Percentiles rank a stretch among this genome's conserved stretches.
These are phyloP conservation scores for Simmondsia chinensis DNA, from an alignment of 148 eudicot genomes.

Conservation along the genomic window DNA sequence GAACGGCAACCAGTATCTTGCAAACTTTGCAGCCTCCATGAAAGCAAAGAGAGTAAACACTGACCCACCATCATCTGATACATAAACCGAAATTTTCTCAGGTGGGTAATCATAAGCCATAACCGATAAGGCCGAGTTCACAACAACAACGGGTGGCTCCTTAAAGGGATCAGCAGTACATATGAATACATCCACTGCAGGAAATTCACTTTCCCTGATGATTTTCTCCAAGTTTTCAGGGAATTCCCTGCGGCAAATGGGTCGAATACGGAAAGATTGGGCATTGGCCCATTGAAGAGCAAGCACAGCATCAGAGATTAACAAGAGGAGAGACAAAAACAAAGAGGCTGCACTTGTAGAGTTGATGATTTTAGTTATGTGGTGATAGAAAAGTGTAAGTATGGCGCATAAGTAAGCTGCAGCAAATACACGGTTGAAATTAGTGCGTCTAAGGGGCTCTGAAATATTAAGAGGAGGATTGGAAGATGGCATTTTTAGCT, in stretches of 20 bases:
- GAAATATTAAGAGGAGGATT: too few species aligned
- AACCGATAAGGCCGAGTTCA: slow-evolving; percentile 74
- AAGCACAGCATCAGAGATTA: slow-evolving; percentile 40
- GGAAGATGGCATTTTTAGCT: too few species aligned
- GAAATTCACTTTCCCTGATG: slow-evolving; percentile 16
- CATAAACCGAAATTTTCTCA: slow-evolving; percentile 67
- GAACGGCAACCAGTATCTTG: slow-evolving; percentile 55
- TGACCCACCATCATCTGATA: slow-evolving; percentile 89
- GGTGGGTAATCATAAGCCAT: slow-evolving; percentile 75
- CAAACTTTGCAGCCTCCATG: slow-evolving; percentile 71
- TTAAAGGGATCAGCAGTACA: slow-evolving; percentile 86
- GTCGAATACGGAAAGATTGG: slow-evolving; percentile 50
- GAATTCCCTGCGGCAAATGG: slow-evolving; percentile 32
- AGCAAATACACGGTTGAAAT: too few species aligned
- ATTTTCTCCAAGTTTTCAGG: slow-evolving; percentile 31
- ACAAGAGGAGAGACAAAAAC: slow-evolving; percentile 25
- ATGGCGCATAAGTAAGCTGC: too few species aligned
- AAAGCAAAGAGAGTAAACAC: slow-evolving; percentile 61
- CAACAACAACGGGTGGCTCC: slow-evolving; percentile 73
- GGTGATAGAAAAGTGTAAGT: slow-evolving; percentile 38
- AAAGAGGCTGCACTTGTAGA: too few species aligned
- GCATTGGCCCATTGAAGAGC: slow-evolving; percentile 45
- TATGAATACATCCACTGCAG: slow-evolving; percentile 57
- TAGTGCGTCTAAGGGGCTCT: too few species aligned
- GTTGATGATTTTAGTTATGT: slow-evolving; percentile 9